Evolutionary conservation across 495 filamentous ascomycete genomes (phyloP).

Genomic region (Neohortaea acidophila): DNA sequence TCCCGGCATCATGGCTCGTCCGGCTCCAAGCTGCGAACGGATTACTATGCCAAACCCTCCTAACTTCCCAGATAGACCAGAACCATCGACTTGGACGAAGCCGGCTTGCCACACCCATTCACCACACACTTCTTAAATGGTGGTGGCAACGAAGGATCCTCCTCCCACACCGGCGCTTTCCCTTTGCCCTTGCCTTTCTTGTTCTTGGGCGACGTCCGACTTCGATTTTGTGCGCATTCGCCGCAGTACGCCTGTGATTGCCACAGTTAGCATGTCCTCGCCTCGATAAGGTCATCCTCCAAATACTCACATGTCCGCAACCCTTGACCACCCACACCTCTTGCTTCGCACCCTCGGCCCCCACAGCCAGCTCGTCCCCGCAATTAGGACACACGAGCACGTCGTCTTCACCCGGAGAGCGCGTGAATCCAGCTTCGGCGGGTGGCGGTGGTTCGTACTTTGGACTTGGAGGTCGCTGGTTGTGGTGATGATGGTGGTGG

Average conservation of each 20-base stretch:
- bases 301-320: conserved; percentile 58
- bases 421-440: conserved; percentile 47
- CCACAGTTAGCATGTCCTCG: neutral
- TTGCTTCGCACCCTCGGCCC: conserved; percentile 41
- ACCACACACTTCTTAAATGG: conserved; percentile 27
- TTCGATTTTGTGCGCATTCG: conserved; percentile 42
- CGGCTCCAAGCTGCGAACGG: too few species aligned
- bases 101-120: conserved; percentile 22
- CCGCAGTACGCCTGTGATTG: conserved; percentile 56
- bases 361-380: conserved; percentile 48
- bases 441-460: conserved; percentile 45
- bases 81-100: conserved; percentile 19
- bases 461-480: conserved; percentile 10
- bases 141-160: conserved; percentile 1
- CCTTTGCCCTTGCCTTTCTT: conserved; percentile 23
- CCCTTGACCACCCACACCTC: conserved; percentile 58
- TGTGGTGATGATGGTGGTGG: too few species aligned
- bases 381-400: conserved; percentile 59
- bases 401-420: conserved; percentile 46
- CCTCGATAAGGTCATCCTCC: neutral
- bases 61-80: conserved; percentile 21
- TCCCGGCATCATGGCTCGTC: too few species aligned
- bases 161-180: conserved; percentile 11
- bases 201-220: conserved; percentile 2
- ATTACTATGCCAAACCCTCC: too few species aligned